Conservation (phyloP, 495 filamentous ascomycete species). For the Paragyromitra xinjiangensis region DNA sequence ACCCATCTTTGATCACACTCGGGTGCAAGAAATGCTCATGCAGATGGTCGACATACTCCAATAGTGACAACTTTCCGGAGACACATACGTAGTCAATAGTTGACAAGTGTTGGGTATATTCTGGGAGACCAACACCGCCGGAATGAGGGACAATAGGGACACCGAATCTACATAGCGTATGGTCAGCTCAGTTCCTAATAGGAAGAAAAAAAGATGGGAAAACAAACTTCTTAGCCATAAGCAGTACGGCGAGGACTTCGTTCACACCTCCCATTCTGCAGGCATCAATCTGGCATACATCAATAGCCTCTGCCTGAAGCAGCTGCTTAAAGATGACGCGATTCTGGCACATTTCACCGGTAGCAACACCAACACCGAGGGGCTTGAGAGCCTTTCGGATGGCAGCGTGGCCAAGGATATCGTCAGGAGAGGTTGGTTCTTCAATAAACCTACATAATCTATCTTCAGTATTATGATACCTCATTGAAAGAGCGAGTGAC, state of each 20-base stretch:
- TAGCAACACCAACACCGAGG: constrained; percentile 83
- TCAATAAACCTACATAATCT: constrained; percentile 74
- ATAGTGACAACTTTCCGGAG: constrained; percentile 76
- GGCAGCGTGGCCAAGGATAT: constrained; percentile 86
- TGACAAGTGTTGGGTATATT: constrained; percentile 92
- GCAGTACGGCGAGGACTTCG: constrained; percentile 88
- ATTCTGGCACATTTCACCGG: constrained; percentile 97
- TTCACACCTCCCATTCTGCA: constrained; percentile 92
- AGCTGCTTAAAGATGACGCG: constrained; percentile 94
- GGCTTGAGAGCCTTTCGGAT: constrained; percentile 80
- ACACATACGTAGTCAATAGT: constrained; percentile 95
- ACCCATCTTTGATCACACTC: constrained; percentile 79
- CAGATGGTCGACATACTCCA: constrained; percentile 93
- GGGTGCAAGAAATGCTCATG: constrained; percentile 94
- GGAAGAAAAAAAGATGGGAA: constrained; percentile 48
- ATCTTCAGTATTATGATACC: neutral
- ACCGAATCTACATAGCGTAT: constrained; percentile 59
- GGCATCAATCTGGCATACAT: constrained; percentile 89
- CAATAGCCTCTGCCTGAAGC: constrained; percentile 78
- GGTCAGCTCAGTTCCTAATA: constrained; percentile 26
- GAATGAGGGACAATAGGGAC: constrained; percentile 89
- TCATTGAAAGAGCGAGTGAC: neutral
- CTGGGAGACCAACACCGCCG: constrained; percentile 88
- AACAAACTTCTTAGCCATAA: constrained; percentile 79
- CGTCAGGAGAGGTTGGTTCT: constrained; percentile 93